These are phyloP conservation scores for Zygotorulaspora mrakii DNA, from an alignment of 1,139 yeast species.

Conservation along the genomic window DNA sequence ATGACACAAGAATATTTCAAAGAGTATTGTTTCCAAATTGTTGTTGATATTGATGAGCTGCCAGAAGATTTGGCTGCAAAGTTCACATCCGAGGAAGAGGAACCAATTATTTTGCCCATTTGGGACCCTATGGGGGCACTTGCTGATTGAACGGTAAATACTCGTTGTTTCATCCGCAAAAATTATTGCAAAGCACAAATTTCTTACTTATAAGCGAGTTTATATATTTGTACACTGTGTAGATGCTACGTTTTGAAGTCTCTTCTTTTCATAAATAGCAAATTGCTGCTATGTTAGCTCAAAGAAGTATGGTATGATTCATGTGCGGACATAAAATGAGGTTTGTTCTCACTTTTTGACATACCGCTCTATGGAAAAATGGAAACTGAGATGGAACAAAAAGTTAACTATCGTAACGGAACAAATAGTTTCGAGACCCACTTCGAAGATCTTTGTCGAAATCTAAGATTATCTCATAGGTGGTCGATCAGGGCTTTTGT, in stretches of 20 bases:
- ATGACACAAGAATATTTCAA: slow-evolving; percentile 83
- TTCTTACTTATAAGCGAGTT: too few relatives aligned
- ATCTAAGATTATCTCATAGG: too few relatives aligned
- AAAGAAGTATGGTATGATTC: too few relatives aligned
- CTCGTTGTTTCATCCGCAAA: too few relatives aligned
- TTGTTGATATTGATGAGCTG: slow-evolving; percentile 56
- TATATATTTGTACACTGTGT: too few relatives aligned
- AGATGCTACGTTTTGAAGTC: too few relatives aligned
- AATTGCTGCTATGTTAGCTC: too few relatives aligned
- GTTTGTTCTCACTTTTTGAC: neutral
- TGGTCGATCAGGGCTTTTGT: too few relatives aligned
- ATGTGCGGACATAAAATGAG: neutral
- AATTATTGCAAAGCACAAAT: too few relatives aligned
- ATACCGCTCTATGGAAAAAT: neutral
- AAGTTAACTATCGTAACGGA: too few relatives aligned
- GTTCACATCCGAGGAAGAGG: slow-evolving; percentile 31
- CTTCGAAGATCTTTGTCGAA: neutral
- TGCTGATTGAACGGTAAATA: slow-evolving; percentile 50
- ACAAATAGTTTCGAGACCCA: neutral
- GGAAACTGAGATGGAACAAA: neutral
- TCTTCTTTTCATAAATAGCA: too few relatives aligned
- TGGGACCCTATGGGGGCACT: slow-evolving; percentile 89
- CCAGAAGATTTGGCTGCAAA: slow-evolving; percentile 48
- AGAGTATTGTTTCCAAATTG: slow-evolving; percentile 81
- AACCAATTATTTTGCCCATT: slow-evolving; percentile 60